Evolutionary conservation across 257 asterid species (phyloP).

Genomic region (Mentha longifolia): DNA sequence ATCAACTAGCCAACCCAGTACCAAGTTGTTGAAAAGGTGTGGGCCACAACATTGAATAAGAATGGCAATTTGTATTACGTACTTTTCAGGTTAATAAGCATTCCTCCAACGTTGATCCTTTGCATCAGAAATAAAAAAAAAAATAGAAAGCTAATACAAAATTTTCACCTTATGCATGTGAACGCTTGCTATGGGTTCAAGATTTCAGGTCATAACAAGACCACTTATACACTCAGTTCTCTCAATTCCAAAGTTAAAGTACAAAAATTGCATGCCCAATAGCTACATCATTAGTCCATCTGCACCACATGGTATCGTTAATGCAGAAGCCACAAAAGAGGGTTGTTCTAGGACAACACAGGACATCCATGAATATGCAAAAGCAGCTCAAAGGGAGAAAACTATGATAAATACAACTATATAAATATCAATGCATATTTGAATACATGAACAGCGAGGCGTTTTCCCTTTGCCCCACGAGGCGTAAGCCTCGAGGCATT

Average conservation of each 20-base stretch:
- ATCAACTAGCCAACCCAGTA: conserved; percentile 3
- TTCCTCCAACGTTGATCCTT: neutral
- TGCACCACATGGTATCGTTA: neutral
- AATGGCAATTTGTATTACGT: neutral
- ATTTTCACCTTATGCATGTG: neutral
- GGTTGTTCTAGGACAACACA: neutral
- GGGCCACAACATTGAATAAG: conserved; percentile 4
- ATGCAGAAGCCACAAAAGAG: conserved; percentile 6
- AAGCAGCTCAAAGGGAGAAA: neutral
- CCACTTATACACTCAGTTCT: neutral
- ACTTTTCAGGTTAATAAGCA: neutral
- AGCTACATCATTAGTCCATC: neutral
- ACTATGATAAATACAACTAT: no score
- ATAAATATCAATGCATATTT: no score
- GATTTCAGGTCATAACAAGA: neutral
- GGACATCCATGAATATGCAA: neutral
- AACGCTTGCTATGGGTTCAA: neutral
- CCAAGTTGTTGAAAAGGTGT: conserved; percentile 14
- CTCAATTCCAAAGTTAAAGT: neutral
- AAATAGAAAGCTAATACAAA: neutral
- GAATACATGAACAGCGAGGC: no score
- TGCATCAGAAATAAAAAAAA: neutral
- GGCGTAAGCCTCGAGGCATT: no score
- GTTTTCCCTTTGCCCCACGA: no score
- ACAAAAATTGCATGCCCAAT: neutral